Conservation (phyloP, 768 basidiomycete species). For the Termitomyces heimii region DNA sequence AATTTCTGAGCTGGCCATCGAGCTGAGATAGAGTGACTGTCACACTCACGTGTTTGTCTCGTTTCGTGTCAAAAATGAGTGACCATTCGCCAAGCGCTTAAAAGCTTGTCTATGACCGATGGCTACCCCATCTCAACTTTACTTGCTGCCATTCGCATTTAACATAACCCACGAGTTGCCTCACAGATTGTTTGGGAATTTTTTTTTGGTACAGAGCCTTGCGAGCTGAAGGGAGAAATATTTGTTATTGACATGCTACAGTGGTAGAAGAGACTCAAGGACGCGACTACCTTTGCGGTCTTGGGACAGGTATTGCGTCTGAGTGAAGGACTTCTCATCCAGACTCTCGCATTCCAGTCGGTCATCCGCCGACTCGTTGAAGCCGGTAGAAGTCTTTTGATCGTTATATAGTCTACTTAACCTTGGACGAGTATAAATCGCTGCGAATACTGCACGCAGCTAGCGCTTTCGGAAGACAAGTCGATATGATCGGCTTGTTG, state of each 20-base stretch:
- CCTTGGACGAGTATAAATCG: neutral
- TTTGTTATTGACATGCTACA: slow-evolving; percentile 9
- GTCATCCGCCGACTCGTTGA: neutral
- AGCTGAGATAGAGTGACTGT: neutral
- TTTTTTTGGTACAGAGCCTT: neutral
- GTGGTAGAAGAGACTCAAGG: slow-evolving; percentile 4
- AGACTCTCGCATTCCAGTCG: slow-evolving; percentile 2
- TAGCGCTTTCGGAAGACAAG: neutral
- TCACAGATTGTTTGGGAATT: neutral
- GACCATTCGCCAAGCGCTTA: too few species aligned
- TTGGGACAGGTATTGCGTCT: too few species aligned
- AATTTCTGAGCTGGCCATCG: too few species aligned
- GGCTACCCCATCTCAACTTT: neutral
- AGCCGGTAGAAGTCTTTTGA: slow-evolving; percentile 5
- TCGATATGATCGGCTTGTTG: neutral
- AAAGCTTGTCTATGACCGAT: too few species aligned
- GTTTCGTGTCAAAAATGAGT: neutral
- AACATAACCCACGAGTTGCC: slow-evolving; percentile 3
- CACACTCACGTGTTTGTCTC: slow-evolving; percentile 1
- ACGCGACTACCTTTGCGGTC: too few species aligned
- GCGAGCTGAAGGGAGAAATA: neutral
- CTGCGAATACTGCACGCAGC: neutral
- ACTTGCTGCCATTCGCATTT: slow-evolving; percentile 1
- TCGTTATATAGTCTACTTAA: neutral
- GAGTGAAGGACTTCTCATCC: slow-evolving; percentile 3